Evolutionary conservation across 2,329 filamentous ascomycete genomes (phyloP).

Genomic region (Aureobasidium sp.): DNA sequence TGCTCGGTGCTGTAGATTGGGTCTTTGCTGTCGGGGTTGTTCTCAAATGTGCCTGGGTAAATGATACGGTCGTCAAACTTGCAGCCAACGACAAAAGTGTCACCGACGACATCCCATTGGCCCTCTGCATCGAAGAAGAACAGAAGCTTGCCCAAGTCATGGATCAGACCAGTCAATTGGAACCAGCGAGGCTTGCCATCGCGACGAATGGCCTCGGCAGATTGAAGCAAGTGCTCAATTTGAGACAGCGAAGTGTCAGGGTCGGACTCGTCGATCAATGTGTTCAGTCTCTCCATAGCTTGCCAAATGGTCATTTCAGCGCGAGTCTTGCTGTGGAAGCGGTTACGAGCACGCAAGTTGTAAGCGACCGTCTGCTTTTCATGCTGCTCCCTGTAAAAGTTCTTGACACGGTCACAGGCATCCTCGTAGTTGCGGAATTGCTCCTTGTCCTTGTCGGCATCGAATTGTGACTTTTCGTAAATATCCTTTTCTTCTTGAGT

Average conservation of each 20-base stretch:
- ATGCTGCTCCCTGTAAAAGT: conserved; percentile 71
- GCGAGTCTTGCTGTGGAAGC: conserved; percentile 60
- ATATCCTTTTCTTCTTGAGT: conserved; percentile 42
- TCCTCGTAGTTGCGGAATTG: conserved; percentile 77
- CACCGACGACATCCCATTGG: conserved; percentile 90
- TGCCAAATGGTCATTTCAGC: conserved; percentile 82
- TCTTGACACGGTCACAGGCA: conserved; percentile 76
- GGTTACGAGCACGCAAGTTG: conserved; percentile 72
- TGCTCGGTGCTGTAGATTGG: conserved; percentile 66
- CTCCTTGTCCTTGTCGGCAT: conserved; percentile 69
- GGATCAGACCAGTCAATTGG: conserved; percentile 69
- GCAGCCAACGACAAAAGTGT: conserved; percentile 75
- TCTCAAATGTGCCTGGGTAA: conserved; percentile 68
- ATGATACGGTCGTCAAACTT: conserved; percentile 70
- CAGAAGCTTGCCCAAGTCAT: conserved; percentile 73
- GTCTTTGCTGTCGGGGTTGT: conserved; percentile 68
- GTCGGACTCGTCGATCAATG: conserved; percentile 83
- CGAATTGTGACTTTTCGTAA: conserved; percentile 59
- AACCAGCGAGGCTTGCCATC: conserved; percentile 80
- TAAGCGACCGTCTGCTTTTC: conserved; percentile 71
- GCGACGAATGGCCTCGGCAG: conserved; percentile 79
- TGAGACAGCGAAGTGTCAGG: conserved; percentile 81
- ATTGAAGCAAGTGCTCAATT: conserved; percentile 84
- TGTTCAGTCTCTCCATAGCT: conserved; percentile 88
- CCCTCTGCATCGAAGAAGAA: conserved; percentile 77